phyloP scores from a whole-genome alignment of 345 rosid species.

The Arabis alpina region DNA sequence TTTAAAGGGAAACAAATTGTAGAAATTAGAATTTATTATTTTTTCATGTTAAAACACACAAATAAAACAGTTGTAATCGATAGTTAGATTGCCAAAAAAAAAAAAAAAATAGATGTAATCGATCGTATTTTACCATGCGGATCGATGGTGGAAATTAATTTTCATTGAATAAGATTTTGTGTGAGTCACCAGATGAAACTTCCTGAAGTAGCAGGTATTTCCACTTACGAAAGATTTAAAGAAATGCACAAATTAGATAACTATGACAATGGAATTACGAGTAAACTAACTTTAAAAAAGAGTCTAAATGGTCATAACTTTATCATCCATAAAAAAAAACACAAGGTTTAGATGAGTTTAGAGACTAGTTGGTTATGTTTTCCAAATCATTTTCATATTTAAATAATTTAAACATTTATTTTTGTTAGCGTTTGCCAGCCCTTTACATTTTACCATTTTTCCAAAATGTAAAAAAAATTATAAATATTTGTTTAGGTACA shows the following conservation, averaged over 20 bases:
- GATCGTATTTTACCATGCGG: background rate
- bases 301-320: background rate
- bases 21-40: background rate
- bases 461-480: background rate
- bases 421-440: background rate
- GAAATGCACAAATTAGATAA: background rate
- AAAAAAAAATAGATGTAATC: background rate
- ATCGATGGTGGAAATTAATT: background rate
- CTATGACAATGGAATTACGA: background rate
- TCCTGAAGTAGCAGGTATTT: background rate
- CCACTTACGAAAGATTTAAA: background rate
- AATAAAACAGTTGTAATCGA: background rate
- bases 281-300: background rate
- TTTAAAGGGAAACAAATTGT: background rate
- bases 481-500: too few species aligned
- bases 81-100: too few species aligned
- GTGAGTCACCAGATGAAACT: slow-evolving; percentile 7
- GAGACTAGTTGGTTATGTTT: background rate
- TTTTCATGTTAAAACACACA: background rate
- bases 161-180: background rate
- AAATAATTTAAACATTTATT: too few species aligned
- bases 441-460: background rate
- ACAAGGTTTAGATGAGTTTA: background rate
- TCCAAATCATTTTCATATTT: too few species aligned
- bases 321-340: background rate